A percentile compares a stretch with the other conserved stretches of the same genome.
phyloP scores from a whole-genome alignment of 1,139 yeast genomes.

The Hansenula sp. region DNA sequence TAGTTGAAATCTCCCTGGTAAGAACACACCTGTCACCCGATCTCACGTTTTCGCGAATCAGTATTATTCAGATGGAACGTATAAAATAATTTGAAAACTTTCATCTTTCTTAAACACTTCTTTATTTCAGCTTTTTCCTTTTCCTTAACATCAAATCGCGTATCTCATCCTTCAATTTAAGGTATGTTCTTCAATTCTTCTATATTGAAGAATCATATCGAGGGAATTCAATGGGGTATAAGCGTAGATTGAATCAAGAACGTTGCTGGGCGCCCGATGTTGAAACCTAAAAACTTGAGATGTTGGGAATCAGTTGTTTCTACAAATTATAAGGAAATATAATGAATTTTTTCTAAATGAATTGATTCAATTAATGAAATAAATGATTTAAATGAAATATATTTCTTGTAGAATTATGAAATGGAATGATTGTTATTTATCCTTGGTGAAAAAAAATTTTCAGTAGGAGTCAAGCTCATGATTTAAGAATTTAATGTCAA shows the following conservation, averaged over 20 bases:
- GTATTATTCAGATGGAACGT: too few relatives aligned
- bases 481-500: too few relatives aligned
- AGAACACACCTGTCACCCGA: too few relatives aligned
- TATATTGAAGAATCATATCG: not conserved
- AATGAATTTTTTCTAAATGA: conserved; percentile 9
- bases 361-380: conserved; percentile 9
- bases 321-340: conserved; percentile 19
- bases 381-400: too few relatives aligned
- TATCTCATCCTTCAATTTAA: conserved; percentile 3
- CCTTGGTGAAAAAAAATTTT: too few relatives aligned
- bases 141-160: conserved; percentile 9
- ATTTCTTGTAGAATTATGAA: too few relatives aligned
- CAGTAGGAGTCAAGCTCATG: too few relatives aligned
- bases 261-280: conserved; percentile 43
- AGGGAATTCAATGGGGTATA: conserved; percentile 16
- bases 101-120: too few relatives aligned
- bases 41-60: too few relatives aligned
- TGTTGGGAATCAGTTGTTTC: conserved; percentile 41
- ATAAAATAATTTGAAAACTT: too few relatives aligned
- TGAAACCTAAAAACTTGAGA: conserved; percentile 29
- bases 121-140: not conserved
- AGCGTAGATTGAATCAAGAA: conserved; percentile 31
- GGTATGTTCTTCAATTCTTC: not conserved
- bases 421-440: too few relatives aligned
- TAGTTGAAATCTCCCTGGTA: too few relatives aligned